Percentiles rank a stretch among this genome's conserved stretches.
These are phyloP conservation scores for Otatea glauca DNA, from an alignment of 176 grass and related monocot genomes.

Conservation along the genomic window DNA sequence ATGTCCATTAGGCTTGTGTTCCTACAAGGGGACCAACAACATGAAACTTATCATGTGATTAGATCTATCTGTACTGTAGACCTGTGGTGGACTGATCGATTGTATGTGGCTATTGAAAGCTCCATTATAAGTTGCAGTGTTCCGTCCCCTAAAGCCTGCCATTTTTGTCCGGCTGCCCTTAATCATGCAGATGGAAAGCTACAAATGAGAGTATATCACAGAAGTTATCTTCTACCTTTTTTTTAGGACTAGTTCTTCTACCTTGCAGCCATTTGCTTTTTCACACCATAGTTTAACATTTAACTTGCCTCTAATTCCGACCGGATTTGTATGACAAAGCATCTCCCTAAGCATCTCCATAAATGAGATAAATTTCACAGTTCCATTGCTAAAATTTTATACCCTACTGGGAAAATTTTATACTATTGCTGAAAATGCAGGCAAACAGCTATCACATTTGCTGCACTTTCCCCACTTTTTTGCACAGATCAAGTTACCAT, in stretches of 20 bases:
- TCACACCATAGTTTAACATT: background rate
- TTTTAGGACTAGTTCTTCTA: background rate
- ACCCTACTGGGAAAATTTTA: background rate
- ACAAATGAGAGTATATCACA: background rate
- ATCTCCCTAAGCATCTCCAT: background rate
- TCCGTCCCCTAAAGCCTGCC: slow-evolving; percentile 63
- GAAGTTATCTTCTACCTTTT: background rate
- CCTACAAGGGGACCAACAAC: slow-evolving; percentile 54
- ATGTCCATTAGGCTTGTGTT: slow-evolving; percentile 59
- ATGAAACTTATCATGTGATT: slow-evolving; percentile 69
- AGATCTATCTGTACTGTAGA: slow-evolving; percentile 52
- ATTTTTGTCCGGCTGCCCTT: slow-evolving; percentile 40
- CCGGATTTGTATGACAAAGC: background rate
- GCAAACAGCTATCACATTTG: background rate
- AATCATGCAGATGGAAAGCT: slow-evolving; percentile 47
- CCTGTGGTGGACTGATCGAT: slow-evolving; percentile 53
- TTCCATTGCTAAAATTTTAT: background rate
- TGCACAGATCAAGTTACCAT: background rate
- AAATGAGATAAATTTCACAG: background rate
- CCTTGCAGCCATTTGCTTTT: background rate
- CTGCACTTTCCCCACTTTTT: background rate
- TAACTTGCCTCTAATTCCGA: background rate
- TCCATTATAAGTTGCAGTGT: slow-evolving; percentile 67
- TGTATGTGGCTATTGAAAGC: slow-evolving; percentile 56
- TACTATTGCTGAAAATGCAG: background rate